Evolutionary conservation across 140 eudicot genomes (phyloP).

Genomic region (Senecio squalidus): DNA sequence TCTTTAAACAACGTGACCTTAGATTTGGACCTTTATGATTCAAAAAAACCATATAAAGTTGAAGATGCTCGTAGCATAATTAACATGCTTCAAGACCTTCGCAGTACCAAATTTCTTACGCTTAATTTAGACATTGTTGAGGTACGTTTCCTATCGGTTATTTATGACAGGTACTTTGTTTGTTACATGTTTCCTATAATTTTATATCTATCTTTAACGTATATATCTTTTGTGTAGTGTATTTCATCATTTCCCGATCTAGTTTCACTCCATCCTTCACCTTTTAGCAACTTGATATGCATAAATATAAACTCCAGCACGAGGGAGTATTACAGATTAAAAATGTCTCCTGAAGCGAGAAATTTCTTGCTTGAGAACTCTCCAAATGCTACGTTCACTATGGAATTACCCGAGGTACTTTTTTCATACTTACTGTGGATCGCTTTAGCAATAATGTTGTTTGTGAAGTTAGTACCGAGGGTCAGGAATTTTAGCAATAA

Average conservation of each 20-base stretch:
- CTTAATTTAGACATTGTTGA: conserved; percentile 14
- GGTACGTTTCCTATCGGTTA: conserved; percentile 1
- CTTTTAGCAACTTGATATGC: neutral
- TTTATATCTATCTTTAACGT: conserved; percentile 1
- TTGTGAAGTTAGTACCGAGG: too few relatives aligned
- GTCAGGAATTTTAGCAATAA: too few relatives aligned
- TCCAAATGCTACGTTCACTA: conserved; percentile 1
- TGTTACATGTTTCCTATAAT: neutral
- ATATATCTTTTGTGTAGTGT: conserved; percentile 12
- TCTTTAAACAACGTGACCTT: conserved; percentile 9
- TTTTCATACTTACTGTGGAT: neutral
- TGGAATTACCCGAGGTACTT: conserved; percentile 11
- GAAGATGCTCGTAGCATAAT: conserved; percentile 10
- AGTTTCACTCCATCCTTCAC: neutral
- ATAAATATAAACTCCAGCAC: neutral
- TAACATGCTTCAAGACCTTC: conserved; percentile 13
- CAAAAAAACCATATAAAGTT: neutral
- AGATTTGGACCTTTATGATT: neutral
- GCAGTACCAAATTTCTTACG: conserved; percentile 11
- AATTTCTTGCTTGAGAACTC: conserved; percentile 9
- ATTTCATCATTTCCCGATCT: conserved; percentile 18
- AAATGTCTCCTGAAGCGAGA: neutral
- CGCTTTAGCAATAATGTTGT: neutral
- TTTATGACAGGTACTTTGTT: neutral
- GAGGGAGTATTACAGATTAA: neutral